Evolutionary conservation across 768 basidiomycete species (phyloP).

Genomic region (Sutorius australiensis): DNA sequence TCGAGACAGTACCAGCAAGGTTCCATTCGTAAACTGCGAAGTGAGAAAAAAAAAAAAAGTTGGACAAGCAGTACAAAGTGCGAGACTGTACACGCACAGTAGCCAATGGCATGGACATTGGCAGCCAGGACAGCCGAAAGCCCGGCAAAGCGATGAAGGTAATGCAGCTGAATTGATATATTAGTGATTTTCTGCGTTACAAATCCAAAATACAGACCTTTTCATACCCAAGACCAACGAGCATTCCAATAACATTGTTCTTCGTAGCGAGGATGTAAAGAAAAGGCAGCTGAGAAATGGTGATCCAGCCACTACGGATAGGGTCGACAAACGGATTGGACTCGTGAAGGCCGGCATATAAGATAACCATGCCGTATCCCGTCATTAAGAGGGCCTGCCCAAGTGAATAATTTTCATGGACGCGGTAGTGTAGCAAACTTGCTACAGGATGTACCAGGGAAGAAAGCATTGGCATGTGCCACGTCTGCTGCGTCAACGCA

Average conservation of each 20-base stretch:
- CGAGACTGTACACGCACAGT: slow-evolving; percentile 37
- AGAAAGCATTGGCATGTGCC: slow-evolving; percentile 36
- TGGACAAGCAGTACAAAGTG: neutral
- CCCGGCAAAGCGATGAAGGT: slow-evolving; percentile 67
- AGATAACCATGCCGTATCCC: slow-evolving; percentile 41
- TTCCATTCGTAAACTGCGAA: slow-evolving; percentile 57
- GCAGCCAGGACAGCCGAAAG: slow-evolving; percentile 50
- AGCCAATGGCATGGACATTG: slow-evolving; percentile 59
- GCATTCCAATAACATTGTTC: slow-evolving; percentile 57
- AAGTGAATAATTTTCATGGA: slow-evolving; percentile 49
- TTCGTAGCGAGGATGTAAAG: slow-evolving; percentile 64
- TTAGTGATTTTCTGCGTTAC: neutral
- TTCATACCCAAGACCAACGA: slow-evolving; percentile 65
- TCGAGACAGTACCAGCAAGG: slow-evolving; percentile 38
- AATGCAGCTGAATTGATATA: slow-evolving; percentile 54
- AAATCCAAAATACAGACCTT: slow-evolving; percentile 38
- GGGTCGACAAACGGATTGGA: slow-evolving; percentile 51
- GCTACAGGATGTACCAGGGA: slow-evolving; percentile 43
- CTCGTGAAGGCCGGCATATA: slow-evolving; percentile 48
- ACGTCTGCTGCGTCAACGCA: slow-evolving; percentile 11
- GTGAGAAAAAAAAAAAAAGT: neutral
- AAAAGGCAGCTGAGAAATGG: slow-evolving; percentile 58
- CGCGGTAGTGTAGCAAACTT: slow-evolving; percentile 38
- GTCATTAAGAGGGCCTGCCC: slow-evolving; percentile 46
- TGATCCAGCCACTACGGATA: slow-evolving; percentile 49